Base-by-base conservation (phyloP, 768 basidiomycete species). In the Mycena belliarum region DNA sequence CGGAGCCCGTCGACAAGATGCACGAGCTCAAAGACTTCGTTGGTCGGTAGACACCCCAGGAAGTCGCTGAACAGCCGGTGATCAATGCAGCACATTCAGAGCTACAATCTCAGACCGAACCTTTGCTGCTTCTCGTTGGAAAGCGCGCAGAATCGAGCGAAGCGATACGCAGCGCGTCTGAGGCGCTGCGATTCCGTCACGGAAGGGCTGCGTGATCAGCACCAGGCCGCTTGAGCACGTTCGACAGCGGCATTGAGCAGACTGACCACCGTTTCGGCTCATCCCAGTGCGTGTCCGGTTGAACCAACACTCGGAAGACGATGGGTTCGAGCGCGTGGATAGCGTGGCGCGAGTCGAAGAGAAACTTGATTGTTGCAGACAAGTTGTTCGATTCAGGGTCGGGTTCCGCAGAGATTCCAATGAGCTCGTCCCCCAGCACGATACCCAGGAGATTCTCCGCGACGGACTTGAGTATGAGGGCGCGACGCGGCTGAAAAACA, bases 391-490 rank as follows among this genome's bases (percentile, higher is more conserved):
- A 58, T 24, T 24, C 25, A 32, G 14, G 25, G 15, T 44, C 42
- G 7, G n/a, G 20, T 3, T 47, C 11, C 12, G 4, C 20, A 6
- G 26, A 29, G n/a, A 52, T 23, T 24, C 23, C 41, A 18, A 43
- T 38, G 6, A 54, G 10, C 41, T 53, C 58, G 37, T 44, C 58
- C 18, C 52, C 51, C 9, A 59, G 32, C 11, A 33, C 20, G 32
- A 49, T 23, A 28, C 59, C 59, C 4, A 60, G 12, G n/a, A 55
- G 20, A 37, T 55, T 60, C 49, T 60, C 48, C 25, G 59, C 53
- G 40, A 60, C 53, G 20, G 37, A 14, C 18, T 33, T 54, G 21
- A 60, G 42, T 3, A 60, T 35, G 35, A 45, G 41, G 23, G 43
- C 47, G 49, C 53, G 59, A 11, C 28, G 52, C 12, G 43, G 6